phyloP scores from a whole-genome alignment of 2,329 filamentous ascomycete genomes.

The Remersonia thermophila region DNA sequence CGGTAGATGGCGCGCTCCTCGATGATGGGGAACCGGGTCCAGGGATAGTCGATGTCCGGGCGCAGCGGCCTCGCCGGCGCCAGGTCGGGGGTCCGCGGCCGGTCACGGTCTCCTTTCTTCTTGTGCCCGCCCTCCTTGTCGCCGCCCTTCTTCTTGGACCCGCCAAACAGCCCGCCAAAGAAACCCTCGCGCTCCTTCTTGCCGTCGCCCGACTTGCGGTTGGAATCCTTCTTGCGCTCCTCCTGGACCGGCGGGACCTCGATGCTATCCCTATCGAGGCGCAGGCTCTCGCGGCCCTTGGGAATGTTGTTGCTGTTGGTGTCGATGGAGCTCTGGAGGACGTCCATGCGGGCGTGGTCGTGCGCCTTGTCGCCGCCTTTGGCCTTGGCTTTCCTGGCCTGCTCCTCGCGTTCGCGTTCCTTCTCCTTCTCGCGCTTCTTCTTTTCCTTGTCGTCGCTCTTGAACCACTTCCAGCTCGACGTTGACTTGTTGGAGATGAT shows the following conservation, averaged over 20 bases:
- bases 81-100: slow-evolving; percentile 67
- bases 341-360: slow-evolving; percentile 73
- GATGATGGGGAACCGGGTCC: slow-evolving; percentile 87
- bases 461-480: slow-evolving; percentile 73
- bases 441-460: slow-evolving; percentile 64
- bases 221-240: slow-evolving; percentile 70
- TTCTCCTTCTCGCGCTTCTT: slow-evolving; percentile 50
- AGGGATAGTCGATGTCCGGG: slow-evolving; percentile 89
- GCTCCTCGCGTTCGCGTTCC: slow-evolving; percentile 40
- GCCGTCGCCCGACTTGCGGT: slow-evolving; percentile 57
- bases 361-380: slow-evolving; percentile 55
- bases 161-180: slow-evolving; percentile 89
- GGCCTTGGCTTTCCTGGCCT: slow-evolving; percentile 36
- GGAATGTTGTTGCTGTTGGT: slow-evolving; percentile 46
- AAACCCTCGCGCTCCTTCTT: slow-evolving; percentile 91
- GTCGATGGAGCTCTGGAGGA: slow-evolving; percentile 81
- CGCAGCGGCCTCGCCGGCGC: slow-evolving; percentile 55
- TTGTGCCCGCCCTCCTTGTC: slow-evolving; percentile 63
- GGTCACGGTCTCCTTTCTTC: slow-evolving; percentile 50
- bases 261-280: slow-evolving; percentile 65
- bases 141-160: slow-evolving; percentile 72
- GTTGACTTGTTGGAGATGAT: slow-evolving; percentile 71
- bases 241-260: slow-evolving; percentile 58
- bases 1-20: slow-evolving; percentile 96
- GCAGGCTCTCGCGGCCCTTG: slow-evolving; percentile 67